Evolutionary conservation across 2,329 filamentous ascomycete genomes (phyloP).

Genomic region (Aspergillus sp.): DNA sequence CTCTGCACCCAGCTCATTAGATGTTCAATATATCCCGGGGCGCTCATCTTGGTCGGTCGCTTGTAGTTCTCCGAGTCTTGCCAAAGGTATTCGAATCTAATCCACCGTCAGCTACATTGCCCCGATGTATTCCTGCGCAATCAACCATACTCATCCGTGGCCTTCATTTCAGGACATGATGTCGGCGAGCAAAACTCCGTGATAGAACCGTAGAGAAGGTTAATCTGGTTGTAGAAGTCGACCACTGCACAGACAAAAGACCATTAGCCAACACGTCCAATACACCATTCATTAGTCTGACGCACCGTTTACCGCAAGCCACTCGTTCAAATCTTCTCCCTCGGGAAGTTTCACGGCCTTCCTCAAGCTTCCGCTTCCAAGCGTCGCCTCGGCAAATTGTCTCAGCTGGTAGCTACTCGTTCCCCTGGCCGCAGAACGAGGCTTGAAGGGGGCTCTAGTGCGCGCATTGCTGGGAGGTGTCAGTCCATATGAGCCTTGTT

Average conservation of each 20-base stretch:
- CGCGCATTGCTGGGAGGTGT: slow-evolving; percentile 68
- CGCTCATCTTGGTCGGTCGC: slow-evolving; percentile 95
- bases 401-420: slow-evolving; percentile 89
- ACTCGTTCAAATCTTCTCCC: slow-evolving; percentile 96
- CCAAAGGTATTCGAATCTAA: slow-evolving; percentile 96
- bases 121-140: not conserved
- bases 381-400: slow-evolving; percentile 95
- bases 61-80: slow-evolving; percentile 93
- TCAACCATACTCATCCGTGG: slow-evolving; percentile 81
- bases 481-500: slow-evolving; percentile 36
- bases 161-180: slow-evolving; percentile 98
- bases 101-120: slow-evolving; percentile 7
- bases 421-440: slow-evolving; percentile 76
- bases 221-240: slow-evolving; percentile 99
- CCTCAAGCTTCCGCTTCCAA: slow-evolving; percentile 87
- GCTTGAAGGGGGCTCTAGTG: slow-evolving; percentile 85
- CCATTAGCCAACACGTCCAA: not conserved
- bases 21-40: slow-evolving; percentile 95
- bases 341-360: slow-evolving; percentile 97
- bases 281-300: slow-evolving; percentile 16
- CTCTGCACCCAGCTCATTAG: slow-evolving; percentile 95
- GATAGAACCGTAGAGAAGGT: slow-evolving; percentile 95
- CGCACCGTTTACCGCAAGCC: slow-evolving; percentile 94
- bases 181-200: slow-evolving; percentile 98
- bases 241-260: slow-evolving; percentile 62